These are phyloP conservation scores for Globisporangium emineosum DNA, from an alignment of 352 stramenopile species.

Conservation along the genomic window DNA sequence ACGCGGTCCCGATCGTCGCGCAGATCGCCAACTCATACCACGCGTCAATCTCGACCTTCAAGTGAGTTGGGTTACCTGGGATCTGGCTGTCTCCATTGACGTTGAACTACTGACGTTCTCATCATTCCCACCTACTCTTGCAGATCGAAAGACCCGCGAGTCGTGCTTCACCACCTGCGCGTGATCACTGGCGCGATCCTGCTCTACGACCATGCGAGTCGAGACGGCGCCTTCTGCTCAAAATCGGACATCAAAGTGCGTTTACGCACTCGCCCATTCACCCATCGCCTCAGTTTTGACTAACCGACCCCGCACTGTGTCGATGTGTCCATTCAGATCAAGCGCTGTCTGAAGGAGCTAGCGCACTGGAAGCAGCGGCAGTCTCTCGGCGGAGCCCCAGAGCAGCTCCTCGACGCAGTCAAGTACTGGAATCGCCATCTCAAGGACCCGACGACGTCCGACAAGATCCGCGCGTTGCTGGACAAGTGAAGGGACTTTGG, in stretches of 20 bases:
- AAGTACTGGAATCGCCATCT: slow-evolving; percentile 56
- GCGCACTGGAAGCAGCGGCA: slow-evolving; percentile 29
- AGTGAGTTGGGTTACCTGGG: neutral
- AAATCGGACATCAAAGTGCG: slow-evolving; percentile 58
- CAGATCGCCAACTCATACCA: slow-evolving; percentile 47
- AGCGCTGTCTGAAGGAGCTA: slow-evolving; percentile 54
- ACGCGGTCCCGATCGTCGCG: slow-evolving; percentile 32
- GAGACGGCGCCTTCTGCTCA: slow-evolving; percentile 44
- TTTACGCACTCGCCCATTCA: no score
- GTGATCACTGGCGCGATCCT: slow-evolving; percentile 57
- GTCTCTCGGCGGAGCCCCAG: slow-evolving; percentile 22
- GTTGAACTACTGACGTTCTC: neutral
- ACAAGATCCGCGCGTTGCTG: slow-evolving; percentile 44
- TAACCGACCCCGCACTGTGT: no score
- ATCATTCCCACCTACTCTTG: neutral
- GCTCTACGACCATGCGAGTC: slow-evolving; percentile 50
- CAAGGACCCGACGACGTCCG: slow-evolving; percentile 42
- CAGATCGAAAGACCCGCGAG: slow-evolving; percentile 36
- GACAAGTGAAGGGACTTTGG: slow-evolving; percentile 17
- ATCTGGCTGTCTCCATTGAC: neutral
- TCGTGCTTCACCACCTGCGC: slow-evolving; percentile 44
- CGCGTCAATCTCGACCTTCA: slow-evolving; percentile 28
- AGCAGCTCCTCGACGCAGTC: slow-evolving; percentile 44
- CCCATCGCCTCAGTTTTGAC: no score
- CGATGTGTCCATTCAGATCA: slow-evolving; percentile 36